Evolutionary conservation across 2,329 filamentous ascomycete genomes (phyloP), one percentile per base, ranked within the genome.

Genomic region (Aspergillus sp.): DNA sequence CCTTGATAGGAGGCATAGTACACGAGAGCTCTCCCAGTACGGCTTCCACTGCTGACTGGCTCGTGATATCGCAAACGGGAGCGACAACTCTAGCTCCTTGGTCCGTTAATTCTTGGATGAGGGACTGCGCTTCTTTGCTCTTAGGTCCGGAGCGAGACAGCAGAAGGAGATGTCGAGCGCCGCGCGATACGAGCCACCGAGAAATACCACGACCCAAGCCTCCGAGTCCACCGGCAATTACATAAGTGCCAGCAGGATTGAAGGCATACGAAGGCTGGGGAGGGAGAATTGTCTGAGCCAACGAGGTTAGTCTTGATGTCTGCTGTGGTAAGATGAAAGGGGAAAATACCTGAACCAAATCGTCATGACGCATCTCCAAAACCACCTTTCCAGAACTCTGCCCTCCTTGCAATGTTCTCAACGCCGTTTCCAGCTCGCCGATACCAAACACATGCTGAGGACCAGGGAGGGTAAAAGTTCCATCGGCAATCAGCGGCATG

Each of bases 121-220:
- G 9, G 46, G 43, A 6, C 57, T 54, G 6, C 51, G 58, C 7
- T 56, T 54, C 19, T 1, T 19, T 19, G 1, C 31, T 46, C 6
- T 47, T 44, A 4, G 41, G 26, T 5, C 56, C 58, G 33, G 67
- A 73, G 36, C 80, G 68, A 8, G 74, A 79, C 1, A 82, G 46
- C 37, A 82, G 75, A 5, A 74, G 70, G 3, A 84, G 44, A 42
- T 74, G 62, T 27, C 63, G 68, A 0, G 72, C 79, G 2, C 81
- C 80, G 4, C 72, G 69, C 7, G 59, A 54, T 10, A 65, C 63
- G 43, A 83, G 68, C 43, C 78, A 68, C 32, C 70, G 39, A 2
- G 56, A 50, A 4, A 52, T 48, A 8, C 45, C 48, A 11, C 52
- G 50, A 4, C 59, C 60, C 7, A 63, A 52, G 6, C 60, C 60